Evolutionary conservation across 2,329 filamentous ascomycete species (phyloP), one percentile per base, ranked within the genome.

Genomic region (Dichotomopilus funicola): DNA sequence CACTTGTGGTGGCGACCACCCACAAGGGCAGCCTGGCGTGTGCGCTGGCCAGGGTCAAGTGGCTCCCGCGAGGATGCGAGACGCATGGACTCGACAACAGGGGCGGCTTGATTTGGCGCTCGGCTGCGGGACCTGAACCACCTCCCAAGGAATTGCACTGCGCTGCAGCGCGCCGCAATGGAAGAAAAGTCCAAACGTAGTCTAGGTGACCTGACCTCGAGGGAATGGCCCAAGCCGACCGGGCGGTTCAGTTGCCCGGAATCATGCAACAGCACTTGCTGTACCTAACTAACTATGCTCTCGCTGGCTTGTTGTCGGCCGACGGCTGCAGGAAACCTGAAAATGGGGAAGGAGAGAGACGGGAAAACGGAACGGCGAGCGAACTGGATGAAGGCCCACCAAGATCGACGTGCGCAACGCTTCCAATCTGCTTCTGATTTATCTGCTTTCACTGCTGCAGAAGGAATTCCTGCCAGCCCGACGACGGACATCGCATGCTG

Each of bases 31-130:
- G 61, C 59, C 56, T 61, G 57, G 60, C 51, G 60, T 55, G 58
- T 59, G 55, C 56, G 59, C 59, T 56, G 58, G 62, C 59, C 58
- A 61, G 54, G 58, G 62, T 64, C 61, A 62, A 60, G 61, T 62
- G 58, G 58, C 53, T 57, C 59, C 19, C 53, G 54, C 46, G 53
- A 53, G 55, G 56, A 56, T 55, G 53, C 56, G 38, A 51, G 59
- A 57, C 57, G 60, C 57, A 62, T 60, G 59, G 55, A 61, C 60
- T 62, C 55, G 58, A 59, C 19, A 13, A 41, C 35, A 5, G 12
- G 40, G 31, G 53, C 19, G 36, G 34, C 12, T n/a, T 6, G 40
- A 42, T n/a, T n/a, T 5, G 40, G 13, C 11, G 33, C 13, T n/a
- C 44, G 12, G n/a, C 42, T 7, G 45, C 37, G 35, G 41, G 42